phyloP scores from a whole-genome alignment of 768 basidiomycete genomes.

The Rhizopogon rudus region DNA sequence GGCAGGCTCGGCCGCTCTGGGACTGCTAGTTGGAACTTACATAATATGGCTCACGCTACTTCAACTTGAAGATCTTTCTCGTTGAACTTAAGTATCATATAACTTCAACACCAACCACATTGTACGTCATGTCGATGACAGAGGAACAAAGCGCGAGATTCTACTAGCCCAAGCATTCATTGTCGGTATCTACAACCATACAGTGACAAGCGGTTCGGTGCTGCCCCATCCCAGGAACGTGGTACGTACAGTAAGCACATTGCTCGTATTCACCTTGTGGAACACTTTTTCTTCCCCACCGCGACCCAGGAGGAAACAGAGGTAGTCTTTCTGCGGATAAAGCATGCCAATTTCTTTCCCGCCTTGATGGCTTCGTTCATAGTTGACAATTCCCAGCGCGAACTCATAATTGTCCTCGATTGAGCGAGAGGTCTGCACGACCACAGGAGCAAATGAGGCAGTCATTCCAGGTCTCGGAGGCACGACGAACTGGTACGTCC shows the following conservation, averaged over 20 bases:
- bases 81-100: too few species aligned
- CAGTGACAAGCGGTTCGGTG: not conserved
- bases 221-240: not conserved
- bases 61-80: too few species aligned
- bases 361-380: not conserved
- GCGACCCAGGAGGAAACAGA: not conserved
- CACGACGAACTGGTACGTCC: not conserved
- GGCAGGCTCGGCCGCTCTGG: too few species aligned
- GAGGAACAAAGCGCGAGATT: too few species aligned
- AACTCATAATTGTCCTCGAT: not conserved
- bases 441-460: not conserved
- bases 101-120: too few species aligned
- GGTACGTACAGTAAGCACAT: not conserved
- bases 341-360: not conserved
- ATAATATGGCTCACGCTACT: too few species aligned
- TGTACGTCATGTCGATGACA: too few species aligned
- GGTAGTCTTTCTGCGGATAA: not conserved
- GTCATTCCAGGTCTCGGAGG: not conserved
- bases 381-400: slow-evolving; percentile 1
- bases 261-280: not conserved
- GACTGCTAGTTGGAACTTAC: too few species aligned
- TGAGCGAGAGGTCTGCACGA: not conserved
- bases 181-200: not conserved
- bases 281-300: not conserved
- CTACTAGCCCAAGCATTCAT: too few species aligned